These are phyloP conservation scores for Dissophora globulifera DNA, from an alignment of 192 early-diverging fungal genomes.

Conservation along the genomic window DNA sequence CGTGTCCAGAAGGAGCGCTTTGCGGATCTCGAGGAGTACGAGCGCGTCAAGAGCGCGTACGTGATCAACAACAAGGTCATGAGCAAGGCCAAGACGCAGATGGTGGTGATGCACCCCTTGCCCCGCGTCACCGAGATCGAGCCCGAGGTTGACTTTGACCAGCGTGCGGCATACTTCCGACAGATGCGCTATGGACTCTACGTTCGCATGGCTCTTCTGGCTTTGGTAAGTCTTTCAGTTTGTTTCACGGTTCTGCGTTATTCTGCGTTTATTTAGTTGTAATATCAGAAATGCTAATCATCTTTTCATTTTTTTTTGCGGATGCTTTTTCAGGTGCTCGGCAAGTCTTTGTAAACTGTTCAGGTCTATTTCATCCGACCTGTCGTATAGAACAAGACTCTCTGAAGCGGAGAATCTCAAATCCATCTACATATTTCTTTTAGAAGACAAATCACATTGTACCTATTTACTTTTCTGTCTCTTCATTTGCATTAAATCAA, in stretches of 20 bases:
- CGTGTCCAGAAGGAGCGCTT: conserved; percentile 98
- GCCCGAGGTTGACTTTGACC: conserved; percentile 98
- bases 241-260: too few relatives aligned
- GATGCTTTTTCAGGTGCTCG: too few relatives aligned
- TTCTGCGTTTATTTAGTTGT: too few relatives aligned
- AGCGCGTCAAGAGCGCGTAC: conserved; percentile 77
- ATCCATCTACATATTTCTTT: too few relatives aligned
- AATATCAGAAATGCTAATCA: too few relatives aligned
- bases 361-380: too few relatives aligned
- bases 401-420: too few relatives aligned
- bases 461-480: too few relatives aligned
- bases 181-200: conserved; percentile 99
- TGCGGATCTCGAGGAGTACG: conserved; percentile 78
- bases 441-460: too few relatives aligned
- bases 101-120: conserved; percentile 99
- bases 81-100: conserved; percentile 89
- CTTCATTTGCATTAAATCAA: too few relatives aligned
- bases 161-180: conserved; percentile 97
- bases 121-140: conserved; percentile 96
- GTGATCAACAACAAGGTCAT: conserved; percentile 90
- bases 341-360: too few relatives aligned
- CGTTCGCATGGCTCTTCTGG: conserved; percentile 97
- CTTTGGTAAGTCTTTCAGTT: conserved; percentile 85
- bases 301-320: background rate
- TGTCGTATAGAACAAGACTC: too few relatives aligned